phyloP scores from a whole-genome alignment of 2,329 filamentous ascomycete species.

The Ophiostoma himal-ulmi region DNA sequence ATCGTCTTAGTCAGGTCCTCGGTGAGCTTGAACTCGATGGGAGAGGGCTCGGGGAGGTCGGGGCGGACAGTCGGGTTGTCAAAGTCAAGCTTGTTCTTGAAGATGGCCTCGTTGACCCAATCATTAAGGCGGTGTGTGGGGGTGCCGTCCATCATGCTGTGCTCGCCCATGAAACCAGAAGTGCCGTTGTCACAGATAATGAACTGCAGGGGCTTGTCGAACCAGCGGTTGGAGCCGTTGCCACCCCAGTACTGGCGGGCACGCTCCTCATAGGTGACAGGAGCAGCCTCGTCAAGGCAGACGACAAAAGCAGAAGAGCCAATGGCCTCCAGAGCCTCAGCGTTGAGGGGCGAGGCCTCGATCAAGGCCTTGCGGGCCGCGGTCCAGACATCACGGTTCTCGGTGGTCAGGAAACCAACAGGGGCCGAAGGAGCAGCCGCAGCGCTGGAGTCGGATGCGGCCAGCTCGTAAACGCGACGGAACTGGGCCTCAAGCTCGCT shows the following conservation, averaged over 20 bases:
- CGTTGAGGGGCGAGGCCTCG: constrained; percentile 71
- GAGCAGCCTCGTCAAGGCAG: constrained; percentile 85
- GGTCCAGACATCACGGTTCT: constrained; percentile 91
- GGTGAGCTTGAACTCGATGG: constrained; percentile 72
- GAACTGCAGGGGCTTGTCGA: constrained; percentile 96
- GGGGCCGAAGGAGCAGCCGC: constrained; percentile 51
- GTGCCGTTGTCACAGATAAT: constrained; percentile 98
- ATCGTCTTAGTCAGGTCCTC: constrained; percentile 71
- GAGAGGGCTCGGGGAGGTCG: constrained; percentile 71
- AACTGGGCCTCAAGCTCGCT: constrained; percentile 89
- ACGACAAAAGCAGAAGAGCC: constrained; percentile 87
- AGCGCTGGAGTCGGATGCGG: constrained; percentile 41
- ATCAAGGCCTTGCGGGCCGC: constrained; percentile 74
- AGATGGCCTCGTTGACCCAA: constrained; percentile 85
- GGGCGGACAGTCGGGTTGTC: constrained; percentile 71
- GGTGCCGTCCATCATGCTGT: constrained; percentile 99
- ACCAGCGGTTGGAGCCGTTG: constrained; percentile 93
- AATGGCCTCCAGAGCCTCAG: constrained; percentile 68
- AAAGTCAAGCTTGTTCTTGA: constrained; percentile 90
- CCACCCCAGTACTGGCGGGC: constrained; percentile 98
- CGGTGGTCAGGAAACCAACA: constrained; percentile 78
- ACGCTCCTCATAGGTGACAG: constrained; percentile 91
- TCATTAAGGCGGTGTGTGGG: constrained; percentile 96
- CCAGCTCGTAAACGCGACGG: constrained; percentile 72
- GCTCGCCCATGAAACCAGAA: constrained; percentile 94